A percentile compares a stretch with the other conserved stretches of the same genome.
Conservation (phyloP, 306 rosid genomes). For the Lupinus albus region DNA sequence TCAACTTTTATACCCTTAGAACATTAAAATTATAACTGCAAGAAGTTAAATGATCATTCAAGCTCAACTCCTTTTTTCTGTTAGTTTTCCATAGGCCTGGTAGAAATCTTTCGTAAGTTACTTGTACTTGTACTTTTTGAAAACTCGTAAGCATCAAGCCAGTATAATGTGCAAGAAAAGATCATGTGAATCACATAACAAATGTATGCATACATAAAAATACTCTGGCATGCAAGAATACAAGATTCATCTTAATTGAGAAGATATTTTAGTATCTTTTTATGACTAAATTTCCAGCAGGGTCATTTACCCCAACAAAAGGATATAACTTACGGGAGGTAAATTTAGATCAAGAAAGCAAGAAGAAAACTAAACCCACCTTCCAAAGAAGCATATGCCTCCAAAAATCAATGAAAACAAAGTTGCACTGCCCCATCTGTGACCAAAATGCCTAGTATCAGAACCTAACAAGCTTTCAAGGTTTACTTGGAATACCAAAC, state of each 20-base stretch:
- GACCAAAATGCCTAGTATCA: slow-evolving; percentile 58
- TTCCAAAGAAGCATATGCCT: slow-evolving; percentile 77
- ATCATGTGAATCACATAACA: not conserved
- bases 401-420: slow-evolving; percentile 71
- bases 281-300: not conserved
- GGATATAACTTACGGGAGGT: slow-evolving; percentile 1
- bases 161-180: not conserved
- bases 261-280: not conserved
- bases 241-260: slow-evolving; percentile 22
- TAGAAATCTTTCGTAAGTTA: not conserved
- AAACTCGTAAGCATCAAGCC: slow-evolving; percentile 7
- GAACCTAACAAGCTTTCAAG: slow-evolving; percentile 41
- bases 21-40: not conserved
- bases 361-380: slow-evolving; percentile 54
- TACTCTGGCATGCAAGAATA: not conserved
- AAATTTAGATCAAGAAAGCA: not conserved
- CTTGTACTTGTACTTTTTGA: not conserved
- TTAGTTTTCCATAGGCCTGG: not conserved
- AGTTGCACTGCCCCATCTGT: slow-evolving; percentile 89
- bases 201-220: not conserved
- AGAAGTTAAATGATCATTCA: not conserved
- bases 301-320: not conserved
- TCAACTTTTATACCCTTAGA: slow-evolving; percentile 8
- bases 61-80: no score
- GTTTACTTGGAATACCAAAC: slow-evolving; percentile 29